Evolutionary conservation across 2,329 filamentous ascomycete species (phyloP).

Genomic region (Stromatinia cepivora): DNA sequence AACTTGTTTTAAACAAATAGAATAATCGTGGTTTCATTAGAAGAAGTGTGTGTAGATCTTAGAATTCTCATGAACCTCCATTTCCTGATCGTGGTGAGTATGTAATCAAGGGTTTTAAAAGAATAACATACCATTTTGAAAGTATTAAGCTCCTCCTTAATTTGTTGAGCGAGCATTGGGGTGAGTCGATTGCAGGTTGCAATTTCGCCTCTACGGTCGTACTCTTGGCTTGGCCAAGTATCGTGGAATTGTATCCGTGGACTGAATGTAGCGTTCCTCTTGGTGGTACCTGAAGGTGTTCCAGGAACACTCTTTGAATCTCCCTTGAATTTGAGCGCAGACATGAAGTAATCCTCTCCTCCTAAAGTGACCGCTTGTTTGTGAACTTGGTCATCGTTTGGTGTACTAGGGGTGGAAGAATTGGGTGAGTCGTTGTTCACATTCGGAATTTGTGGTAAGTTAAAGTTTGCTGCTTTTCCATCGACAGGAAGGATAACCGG

Average conservation of each 20-base stretch:
- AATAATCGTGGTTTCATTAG: constrained; percentile 57
- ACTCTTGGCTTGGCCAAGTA: constrained; percentile 93
- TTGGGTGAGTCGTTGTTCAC: constrained; percentile 71
- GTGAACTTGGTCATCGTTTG: constrained; percentile 73
- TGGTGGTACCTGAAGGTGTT: constrained; percentile 66
- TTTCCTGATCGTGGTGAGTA: constrained; percentile 70
- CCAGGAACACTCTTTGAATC: constrained; percentile 79
- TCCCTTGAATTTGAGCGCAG: constrained; percentile 68
- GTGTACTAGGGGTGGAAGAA: constrained; percentile 85
- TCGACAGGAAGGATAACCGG: constrained; percentile 67
- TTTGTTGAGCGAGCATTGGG: constrained; percentile 95
- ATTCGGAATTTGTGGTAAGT: constrained; percentile 61
- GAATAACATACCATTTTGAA: constrained; percentile 87
- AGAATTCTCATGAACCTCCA: constrained; percentile 98
- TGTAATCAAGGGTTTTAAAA: constrained; percentile 20
- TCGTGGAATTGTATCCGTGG: constrained; percentile 93
- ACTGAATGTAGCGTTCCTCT: constrained; percentile 74
- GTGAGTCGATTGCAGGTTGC: constrained; percentile 97
- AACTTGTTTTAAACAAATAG: constrained; percentile 24
- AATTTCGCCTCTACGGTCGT: constrained; percentile 92
- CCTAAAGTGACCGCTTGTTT: constrained; percentile 69
- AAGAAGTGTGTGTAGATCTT: constrained; percentile 99
- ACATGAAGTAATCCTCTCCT: constrained; percentile 85
- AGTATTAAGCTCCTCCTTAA: constrained; percentile 98
- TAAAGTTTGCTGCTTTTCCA: constrained; percentile 51